These are phyloP conservation scores for Pyricularia grisea DNA, from an alignment of 2,329 filamentous ascomycete species.

Conservation along the genomic window DNA sequence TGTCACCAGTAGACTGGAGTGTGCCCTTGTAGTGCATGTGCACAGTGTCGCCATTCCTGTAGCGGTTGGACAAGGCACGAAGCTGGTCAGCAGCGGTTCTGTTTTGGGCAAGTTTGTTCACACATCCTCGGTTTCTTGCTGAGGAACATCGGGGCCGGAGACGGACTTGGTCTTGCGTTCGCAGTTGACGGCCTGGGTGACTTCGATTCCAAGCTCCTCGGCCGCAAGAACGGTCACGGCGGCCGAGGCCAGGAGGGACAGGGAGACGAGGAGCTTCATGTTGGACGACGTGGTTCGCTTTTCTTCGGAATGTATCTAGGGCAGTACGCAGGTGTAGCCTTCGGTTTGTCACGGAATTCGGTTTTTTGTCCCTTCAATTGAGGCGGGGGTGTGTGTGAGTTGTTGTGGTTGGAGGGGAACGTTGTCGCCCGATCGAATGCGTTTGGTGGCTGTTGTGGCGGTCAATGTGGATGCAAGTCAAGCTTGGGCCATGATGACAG, in stretches of 20 bases:
- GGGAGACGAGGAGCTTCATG: constrained; percentile 40
- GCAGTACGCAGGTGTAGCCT: background rate
- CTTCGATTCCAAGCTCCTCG: constrained; percentile 68
- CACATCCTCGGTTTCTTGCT: background rate
- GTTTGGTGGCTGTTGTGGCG: background rate
- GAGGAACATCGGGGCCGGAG: background rate
- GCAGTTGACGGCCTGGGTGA: constrained; percentile 66
- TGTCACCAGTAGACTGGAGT: constrained; percentile 58
- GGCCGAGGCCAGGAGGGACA: constrained; percentile 42
- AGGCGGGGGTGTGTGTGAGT: background rate
- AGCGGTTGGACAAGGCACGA: background rate
- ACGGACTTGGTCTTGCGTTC: constrained; percentile 55
- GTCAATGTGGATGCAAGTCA: background rate
- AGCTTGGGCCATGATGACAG: background rate
- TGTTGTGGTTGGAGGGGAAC: background rate
- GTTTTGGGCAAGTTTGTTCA: background rate
- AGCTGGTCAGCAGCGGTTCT: background rate
- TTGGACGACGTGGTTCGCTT: constrained; percentile 13
- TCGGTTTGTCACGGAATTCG: background rate
- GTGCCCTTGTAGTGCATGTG: constrained; percentile 85
- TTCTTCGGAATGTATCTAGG: background rate
- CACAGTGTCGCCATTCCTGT: constrained; percentile 6
- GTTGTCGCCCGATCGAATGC: background rate
- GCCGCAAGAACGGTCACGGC: constrained; percentile 40
- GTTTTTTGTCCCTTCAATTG: background rate